These are phyloP conservation scores for Sordariomycetes sp. DNA, from an alignment of 2,329 filamentous ascomycete genomes.

Conservation along the genomic window DNA sequence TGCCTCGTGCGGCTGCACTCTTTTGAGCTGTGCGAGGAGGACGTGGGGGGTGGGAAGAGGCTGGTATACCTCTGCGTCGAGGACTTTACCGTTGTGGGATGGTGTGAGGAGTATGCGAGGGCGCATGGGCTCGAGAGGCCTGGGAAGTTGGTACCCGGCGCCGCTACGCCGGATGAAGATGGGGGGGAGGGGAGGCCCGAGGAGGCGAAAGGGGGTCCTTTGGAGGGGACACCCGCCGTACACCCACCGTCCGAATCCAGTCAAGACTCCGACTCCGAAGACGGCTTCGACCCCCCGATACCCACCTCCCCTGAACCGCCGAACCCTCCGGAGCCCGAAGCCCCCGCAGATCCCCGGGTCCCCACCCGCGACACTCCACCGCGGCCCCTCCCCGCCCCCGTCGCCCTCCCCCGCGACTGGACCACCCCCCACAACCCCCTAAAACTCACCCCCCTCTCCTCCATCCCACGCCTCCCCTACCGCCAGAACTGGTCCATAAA, in stretches of 20 bases:
- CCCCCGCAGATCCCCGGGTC: background rate
- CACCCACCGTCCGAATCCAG: background rate
- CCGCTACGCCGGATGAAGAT: background rate
- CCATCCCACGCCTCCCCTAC: constrained; percentile 38
- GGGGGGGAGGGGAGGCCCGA: background rate
- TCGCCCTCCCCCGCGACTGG: constrained; percentile 26
- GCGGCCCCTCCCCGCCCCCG: constrained; percentile 9
- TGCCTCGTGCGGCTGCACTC: constrained; percentile 32
- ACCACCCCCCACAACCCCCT: constrained; percentile 27
- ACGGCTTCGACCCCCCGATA: constrained; percentile 16
- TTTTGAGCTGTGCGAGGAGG: constrained; percentile 14
- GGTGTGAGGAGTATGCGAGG: constrained; percentile 25
- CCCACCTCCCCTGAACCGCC: background rate
- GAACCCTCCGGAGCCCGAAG: background rate
- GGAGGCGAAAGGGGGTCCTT: background rate
- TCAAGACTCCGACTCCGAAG: constrained; percentile 2
- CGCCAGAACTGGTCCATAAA: constrained; percentile 46
- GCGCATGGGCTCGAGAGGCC: background rate
- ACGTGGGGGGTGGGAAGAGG: constrained; percentile 6
- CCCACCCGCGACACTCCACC: constrained; percentile 1
- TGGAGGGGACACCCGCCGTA: background rate
- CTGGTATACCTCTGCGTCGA: constrained; percentile 32
- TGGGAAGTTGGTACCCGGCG: background rate
- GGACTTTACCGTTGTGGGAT: constrained; percentile 30
- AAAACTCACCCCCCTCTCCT: constrained; percentile 35